phyloP scores from a whole-genome alignment of 768 basidiomycete species.

The Tubosaeta sp. region DNA sequence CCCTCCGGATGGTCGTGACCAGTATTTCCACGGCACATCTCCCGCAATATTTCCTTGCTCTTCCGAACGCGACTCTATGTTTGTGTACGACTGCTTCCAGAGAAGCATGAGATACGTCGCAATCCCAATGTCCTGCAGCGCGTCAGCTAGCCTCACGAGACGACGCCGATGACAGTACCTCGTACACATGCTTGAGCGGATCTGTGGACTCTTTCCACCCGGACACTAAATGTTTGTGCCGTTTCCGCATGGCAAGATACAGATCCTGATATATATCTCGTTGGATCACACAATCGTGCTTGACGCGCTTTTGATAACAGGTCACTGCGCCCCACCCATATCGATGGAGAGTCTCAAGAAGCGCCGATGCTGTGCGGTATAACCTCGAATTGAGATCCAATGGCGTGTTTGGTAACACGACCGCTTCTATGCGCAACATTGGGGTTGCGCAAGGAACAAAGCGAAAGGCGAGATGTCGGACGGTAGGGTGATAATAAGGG shows the following conservation, averaged over 20 bases:
- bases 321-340: conserved; percentile 83
- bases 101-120: conserved; percentile 89
- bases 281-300: conserved; percentile 75
- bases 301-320: conserved; percentile 81
- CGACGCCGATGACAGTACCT: conserved; percentile 40
- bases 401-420: conserved; percentile 40
- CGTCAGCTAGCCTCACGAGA: background rate
- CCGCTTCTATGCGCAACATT: conserved; percentile 19
- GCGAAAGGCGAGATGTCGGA: conserved; percentile 77
- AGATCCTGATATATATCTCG: conserved; percentile 85
- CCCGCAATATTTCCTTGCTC: background rate
- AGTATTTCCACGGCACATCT: conserved; percentile 54
- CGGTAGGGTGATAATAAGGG: conserved; percentile 90
- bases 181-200: conserved; percentile 86
- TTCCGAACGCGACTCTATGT: background rate
- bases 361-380: conserved; percentile 73
- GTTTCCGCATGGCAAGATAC: conserved; percentile 81
- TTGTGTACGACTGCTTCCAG: conserved; percentile 72
- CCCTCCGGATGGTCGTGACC: conserved; percentile 79
- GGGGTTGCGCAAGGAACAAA: conserved; percentile 41
- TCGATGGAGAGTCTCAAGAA: conserved; percentile 81
- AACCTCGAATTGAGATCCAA: conserved; percentile 58
- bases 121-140: conserved; percentile 81
- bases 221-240: conserved; percentile 71
- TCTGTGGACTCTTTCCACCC: conserved; percentile 82